Evolutionary conservation across 2,329 filamentous ascomycete genomes (phyloP).

Genomic region (Ceratocystiopsis sp.): DNA sequence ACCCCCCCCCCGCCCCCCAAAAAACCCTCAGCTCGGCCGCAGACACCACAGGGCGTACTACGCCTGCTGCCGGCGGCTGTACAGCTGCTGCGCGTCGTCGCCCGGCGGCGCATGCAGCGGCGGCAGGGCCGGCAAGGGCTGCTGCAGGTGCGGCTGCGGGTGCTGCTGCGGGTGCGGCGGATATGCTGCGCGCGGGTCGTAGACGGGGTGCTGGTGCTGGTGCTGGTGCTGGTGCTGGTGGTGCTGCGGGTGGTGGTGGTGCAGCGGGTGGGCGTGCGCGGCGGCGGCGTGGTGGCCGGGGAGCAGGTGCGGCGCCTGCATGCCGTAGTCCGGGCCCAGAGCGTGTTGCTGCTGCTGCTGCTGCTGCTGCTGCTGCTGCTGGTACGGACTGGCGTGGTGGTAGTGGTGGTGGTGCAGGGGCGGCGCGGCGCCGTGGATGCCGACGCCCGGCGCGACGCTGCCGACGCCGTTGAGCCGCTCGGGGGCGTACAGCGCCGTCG

Average conservation of each 20-base stretch:
- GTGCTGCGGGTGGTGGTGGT: conserved; percentile 1
- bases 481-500: no score
- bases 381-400: not conserved
- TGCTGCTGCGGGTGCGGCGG: no score
- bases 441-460: no score
- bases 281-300: no score
- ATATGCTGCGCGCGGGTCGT: not conserved
- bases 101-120: no score
- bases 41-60: conserved; percentile 1
- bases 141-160: no score
- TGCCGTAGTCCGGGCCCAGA: no score
- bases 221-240: conserved; percentile 1
- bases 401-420: not conserved
- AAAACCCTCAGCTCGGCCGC: conserved; percentile 1
- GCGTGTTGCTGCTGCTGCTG: not conserved
- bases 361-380: not conserved
- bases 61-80: not conserved
- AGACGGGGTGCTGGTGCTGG: not conserved
- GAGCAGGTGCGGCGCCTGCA: no score
- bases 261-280: not conserved
- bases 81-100: not conserved
- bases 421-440: no score
- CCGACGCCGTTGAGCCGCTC: no score
- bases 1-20: no score
- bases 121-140: not conserved